Base-by-base conservation (phyloP, 139 green algal species). In the Chlorella sp. region DNA sequence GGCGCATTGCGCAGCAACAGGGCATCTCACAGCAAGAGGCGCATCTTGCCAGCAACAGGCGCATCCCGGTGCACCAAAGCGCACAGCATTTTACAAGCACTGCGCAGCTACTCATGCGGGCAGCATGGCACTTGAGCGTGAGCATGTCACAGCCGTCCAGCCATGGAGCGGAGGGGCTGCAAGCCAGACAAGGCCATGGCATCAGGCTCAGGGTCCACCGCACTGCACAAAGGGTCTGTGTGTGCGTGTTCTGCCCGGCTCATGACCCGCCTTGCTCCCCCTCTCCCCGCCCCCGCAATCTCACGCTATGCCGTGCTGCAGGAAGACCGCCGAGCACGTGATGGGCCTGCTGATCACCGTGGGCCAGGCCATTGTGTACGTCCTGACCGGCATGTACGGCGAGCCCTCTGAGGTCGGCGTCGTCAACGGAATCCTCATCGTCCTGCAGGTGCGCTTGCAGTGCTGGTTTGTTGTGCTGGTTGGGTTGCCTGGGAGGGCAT, bases 331-430 rank as follows among this genome's bases (percentile, higher is more conserved):
- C 11, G 96, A 99, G 91, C 99, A 99, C 92, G 95, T 99, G n/a
- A 93, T 99, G 83, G 98, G 96, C 30, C 95, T 99, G n/a, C 89
- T 99, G 48, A 99, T 99, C 94, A 99, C 98, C 36, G 97, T 99
- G 71, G 98, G 98, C 77, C 97, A 99, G 93, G 98, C 98, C 66
- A 97, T 99, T 36, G 98, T 98, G n/a, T 99, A 99, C 88, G 98
- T 99, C 3, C 93, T 99, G 26, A 98, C 96, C 0, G 98, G 98
- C 85, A 99, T 99, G 97, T 99, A 99, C 88, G 98, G 98, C 36
- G 96, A 99, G 81, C 97, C 99, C 7, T 91, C 94, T 22, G 98
- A 99, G 82, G 92, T 99, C 32, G 98, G 98, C 64, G 90, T 96
- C 22, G 64, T 95, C 66, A 99, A 99, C 92, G 96, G 98, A 53